Conservation (phyloP, 345 rosid genomes). For the Anastatica hierochuntica region DNA sequence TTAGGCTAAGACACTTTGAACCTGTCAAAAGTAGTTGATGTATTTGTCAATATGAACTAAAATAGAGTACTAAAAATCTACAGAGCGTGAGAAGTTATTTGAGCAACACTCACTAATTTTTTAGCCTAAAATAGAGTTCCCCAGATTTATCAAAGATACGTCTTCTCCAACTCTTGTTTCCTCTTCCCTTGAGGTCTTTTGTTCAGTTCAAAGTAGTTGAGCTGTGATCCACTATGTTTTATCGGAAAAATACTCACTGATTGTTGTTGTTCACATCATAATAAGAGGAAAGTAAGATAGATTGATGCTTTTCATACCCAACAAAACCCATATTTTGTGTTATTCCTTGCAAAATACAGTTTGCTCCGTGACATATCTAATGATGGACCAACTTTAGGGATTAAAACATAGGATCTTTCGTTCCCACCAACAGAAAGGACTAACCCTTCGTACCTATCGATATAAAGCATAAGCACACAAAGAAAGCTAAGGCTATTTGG, state of each 20-base stretch:
- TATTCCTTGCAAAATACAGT: slow-evolving; percentile 78
- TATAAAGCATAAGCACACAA: slow-evolving; percentile 6
- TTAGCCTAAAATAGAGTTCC: too few species aligned
- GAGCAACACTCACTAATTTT: too few species aligned
- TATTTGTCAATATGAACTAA: slow-evolving; percentile 80
- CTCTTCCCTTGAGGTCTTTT: too few species aligned
- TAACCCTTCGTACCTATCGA: slow-evolving; percentile 72
- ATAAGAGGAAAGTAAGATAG: background rate
- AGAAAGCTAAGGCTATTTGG: background rate
- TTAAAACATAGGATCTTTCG: slow-evolving; percentile 82
- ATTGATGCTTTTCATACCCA: slow-evolving; percentile 43
- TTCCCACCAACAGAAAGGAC: slow-evolving; percentile 95
- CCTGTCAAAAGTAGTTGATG: slow-evolving; percentile 81
- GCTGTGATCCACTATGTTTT: too few species aligned
- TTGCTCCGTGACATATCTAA: slow-evolving; percentile 80
- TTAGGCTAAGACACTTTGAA: slow-evolving; percentile 88
- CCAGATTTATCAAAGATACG: too few species aligned
- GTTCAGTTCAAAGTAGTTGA: too few species aligned
- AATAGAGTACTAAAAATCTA: too few species aligned
- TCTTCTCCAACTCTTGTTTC: too few species aligned
- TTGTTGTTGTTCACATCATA: too few species aligned
- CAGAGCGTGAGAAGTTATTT: too few species aligned
- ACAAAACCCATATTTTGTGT: slow-evolving; percentile 86
- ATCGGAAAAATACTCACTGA: too few species aligned
- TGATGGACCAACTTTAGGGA: slow-evolving; percentile 94